phyloP scores from a whole-genome alignment of 345 rosid genomes.

The Populus pruinosa region DNA sequence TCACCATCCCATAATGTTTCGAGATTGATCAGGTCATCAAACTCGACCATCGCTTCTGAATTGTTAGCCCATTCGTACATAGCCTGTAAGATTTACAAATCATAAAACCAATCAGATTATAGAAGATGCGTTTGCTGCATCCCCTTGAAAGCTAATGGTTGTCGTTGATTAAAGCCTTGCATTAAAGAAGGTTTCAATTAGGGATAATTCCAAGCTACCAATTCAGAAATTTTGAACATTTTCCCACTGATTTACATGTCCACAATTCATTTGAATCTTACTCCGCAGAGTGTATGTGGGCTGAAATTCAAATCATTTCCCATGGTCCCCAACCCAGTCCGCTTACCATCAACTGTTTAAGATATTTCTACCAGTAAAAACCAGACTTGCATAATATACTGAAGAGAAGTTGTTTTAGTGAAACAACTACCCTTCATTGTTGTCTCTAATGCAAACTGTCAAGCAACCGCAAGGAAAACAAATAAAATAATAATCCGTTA shows the following conservation, averaged over 20 bases:
- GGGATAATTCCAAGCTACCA: background rate
- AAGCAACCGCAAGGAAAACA: background rate
- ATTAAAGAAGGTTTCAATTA: background rate
- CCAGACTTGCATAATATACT: background rate
- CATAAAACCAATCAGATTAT: background rate
- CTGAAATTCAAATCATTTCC: background rate
- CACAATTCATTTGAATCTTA: background rate
- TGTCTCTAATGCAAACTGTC: background rate
- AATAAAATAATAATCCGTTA: slow-evolving; percentile 19
- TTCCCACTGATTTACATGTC: background rate
- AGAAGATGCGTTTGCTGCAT: background rate
- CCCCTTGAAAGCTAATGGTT: background rate
- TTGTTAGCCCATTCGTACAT: slow-evolving; percentile 23
- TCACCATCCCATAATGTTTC: slow-evolving; percentile 53
- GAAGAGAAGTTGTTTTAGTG: background rate
- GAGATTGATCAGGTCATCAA: slow-evolving; percentile 55
- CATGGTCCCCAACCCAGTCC: background rate
- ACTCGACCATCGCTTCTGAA: slow-evolving; percentile 36
- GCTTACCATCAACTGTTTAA: background rate
- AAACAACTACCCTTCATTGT: background rate
- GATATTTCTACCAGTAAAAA: background rate
- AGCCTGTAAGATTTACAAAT: slow-evolving; percentile 30
- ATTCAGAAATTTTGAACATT: background rate
- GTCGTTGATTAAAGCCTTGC: background rate
- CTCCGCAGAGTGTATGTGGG: background rate